Conservation (phyloP, 352 stramenopile genomes). For the Globisporangium ultimum region DNA sequence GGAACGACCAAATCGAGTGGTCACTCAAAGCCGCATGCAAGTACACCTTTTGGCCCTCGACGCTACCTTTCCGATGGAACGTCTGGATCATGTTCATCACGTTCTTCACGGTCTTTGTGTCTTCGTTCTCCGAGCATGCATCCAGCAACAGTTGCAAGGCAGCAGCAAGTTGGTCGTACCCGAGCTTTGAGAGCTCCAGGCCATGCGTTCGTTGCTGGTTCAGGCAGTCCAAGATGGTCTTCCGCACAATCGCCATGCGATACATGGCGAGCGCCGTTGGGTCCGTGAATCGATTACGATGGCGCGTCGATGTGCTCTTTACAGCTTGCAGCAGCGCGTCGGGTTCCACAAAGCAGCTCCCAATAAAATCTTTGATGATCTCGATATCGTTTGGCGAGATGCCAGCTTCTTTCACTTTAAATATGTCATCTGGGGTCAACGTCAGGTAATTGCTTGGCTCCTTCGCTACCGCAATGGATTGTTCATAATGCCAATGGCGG, state of each 20-base stretch:
- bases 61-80: constrained; percentile 42
- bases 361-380: constrained; percentile 86
- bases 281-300: constrained; percentile 69
- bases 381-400: constrained; percentile 71
- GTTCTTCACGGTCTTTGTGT: constrained; percentile 62
- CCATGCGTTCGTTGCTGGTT: constrained; percentile 65
- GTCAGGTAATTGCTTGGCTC: constrained; percentile 53
- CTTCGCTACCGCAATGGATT: constrained; percentile 24
- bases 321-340: constrained; percentile 35
- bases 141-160: constrained; percentile 62
- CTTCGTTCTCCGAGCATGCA: constrained; percentile 55
- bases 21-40: constrained; percentile 46
- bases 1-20: constrained; percentile 63
- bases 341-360: constrained; percentile 71
- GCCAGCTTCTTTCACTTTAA: constrained; percentile 52
- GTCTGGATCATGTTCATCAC: constrained; percentile 87
- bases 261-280: constrained; percentile 60
- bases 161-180: constrained; percentile 48
- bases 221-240: constrained; percentile 55
- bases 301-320: constrained; percentile 32
- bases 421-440: constrained; percentile 38
- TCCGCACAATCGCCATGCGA: constrained; percentile 62
- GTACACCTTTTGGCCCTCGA: constrained; percentile 55
- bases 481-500: constrained; percentile 61
- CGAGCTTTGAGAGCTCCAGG: constrained; percentile 47